Percentiles rank a stretch among this genome's conserved stretches.
These are phyloP conservation scores for Aspergillus piperis DNA, from an alignment of 2,329 filamentous ascomycete genomes.

Conservation along the genomic window DNA sequence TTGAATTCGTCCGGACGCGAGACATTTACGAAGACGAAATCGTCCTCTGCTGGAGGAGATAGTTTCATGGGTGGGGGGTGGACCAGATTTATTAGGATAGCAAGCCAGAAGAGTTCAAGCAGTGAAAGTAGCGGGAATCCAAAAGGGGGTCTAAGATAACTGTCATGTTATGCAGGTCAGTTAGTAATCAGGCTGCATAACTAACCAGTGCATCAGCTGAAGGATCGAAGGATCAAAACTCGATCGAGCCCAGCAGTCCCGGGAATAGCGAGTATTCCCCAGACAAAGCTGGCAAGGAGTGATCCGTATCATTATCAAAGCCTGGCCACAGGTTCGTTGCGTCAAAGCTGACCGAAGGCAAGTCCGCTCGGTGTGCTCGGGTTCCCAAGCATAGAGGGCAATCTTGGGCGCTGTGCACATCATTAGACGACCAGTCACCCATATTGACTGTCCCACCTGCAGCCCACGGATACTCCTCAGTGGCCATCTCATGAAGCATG, in stretches of 20 bases:
- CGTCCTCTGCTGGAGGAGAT: neutral
- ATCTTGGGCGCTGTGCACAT: neutral
- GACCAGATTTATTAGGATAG: too few species aligned
- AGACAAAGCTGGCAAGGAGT: neutral
- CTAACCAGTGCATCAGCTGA: too few species aligned
- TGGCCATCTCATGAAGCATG: conserved; percentile 2
- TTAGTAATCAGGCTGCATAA: too few species aligned
- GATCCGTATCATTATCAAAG: neutral
- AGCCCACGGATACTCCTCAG: neutral
- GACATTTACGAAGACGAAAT: conserved; percentile 4
- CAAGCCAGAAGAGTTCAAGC: too few species aligned
- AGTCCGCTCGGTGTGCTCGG: neutral
- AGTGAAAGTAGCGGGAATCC: too few species aligned
- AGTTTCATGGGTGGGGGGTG: neutral
- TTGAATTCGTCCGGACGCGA: conserved; percentile 3
- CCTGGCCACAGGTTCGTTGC: neutral
- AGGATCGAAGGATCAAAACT: neutral
- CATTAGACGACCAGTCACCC: neutral
- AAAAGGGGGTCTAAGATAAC: too few species aligned
- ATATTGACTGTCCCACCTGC: neutral
- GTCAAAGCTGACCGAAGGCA: neutral
- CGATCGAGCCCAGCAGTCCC: conserved; percentile 1
- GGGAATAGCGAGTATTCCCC: neutral
- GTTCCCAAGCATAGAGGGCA: neutral
- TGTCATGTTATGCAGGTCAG: too few species aligned